A percentile compares a stretch with the other conserved stretches of the same genome.
Evolutionary conservation across 176 grass and related monocot genomes (phyloP).

Genomic region (Coix lacrymajobi): DNA sequence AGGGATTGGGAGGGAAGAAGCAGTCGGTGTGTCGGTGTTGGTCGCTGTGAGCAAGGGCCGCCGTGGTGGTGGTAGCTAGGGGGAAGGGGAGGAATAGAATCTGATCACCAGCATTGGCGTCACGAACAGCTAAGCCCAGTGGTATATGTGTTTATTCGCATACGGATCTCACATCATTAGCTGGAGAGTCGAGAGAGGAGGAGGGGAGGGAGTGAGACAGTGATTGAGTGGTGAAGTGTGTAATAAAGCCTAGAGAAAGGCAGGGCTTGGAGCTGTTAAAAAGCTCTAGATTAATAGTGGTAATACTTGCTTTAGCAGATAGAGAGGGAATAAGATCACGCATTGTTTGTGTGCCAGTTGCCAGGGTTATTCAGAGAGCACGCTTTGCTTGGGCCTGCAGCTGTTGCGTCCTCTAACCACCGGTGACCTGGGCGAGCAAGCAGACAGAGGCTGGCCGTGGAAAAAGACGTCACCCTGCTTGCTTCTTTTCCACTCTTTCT

Average conservation of each 20-base stretch:
- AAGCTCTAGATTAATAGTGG: not conserved
- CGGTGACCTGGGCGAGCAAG: not conserved
- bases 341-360: not conserved
- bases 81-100: slow-evolving; percentile 31
- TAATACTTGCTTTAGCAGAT: not conserved
- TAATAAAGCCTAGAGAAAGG: slow-evolving; percentile 15
- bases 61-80: not conserved
- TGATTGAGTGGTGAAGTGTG: slow-evolving; percentile 1
- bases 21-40: slow-evolving; percentile 37
- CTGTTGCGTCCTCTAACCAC: slow-evolving; percentile 13
- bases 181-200: not conserved
- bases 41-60: not conserved
- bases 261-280: not conserved
- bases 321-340: slow-evolving; percentile 19
- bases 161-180: slow-evolving; percentile 17
- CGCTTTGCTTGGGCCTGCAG: slow-evolving; percentile 23
- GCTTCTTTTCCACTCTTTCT: slow-evolving; percentile 30
- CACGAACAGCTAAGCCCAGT: slow-evolving; percentile 7
- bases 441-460: slow-evolving; percentile 19
- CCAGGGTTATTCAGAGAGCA: not conserved
- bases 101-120: slow-evolving; percentile 5
- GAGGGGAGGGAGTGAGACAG: not conserved
- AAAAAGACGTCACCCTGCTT: slow-evolving; percentile 13
- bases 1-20: not conserved
- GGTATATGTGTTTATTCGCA: not conserved